Percentiles rank a stretch among this genome's conserved stretches.
These are phyloP conservation scores for Nissolia schottii DNA, from an alignment of 306 rosid genomes.

Conservation along the genomic window DNA sequence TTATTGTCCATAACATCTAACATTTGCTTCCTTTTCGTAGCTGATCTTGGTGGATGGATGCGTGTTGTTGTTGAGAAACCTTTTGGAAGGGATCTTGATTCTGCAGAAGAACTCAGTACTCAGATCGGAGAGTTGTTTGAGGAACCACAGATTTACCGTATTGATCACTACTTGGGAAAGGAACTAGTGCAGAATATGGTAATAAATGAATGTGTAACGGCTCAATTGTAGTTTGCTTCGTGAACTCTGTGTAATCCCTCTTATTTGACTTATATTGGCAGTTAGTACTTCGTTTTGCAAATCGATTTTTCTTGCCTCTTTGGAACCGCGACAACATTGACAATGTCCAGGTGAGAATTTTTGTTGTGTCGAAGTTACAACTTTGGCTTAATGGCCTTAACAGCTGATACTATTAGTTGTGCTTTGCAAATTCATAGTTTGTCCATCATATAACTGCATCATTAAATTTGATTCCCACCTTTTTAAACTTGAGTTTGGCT, in stretches of 20 bases:
- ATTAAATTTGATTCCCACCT: background rate
- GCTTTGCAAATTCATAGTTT: background rate
- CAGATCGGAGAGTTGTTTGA: constrained; percentile 77
- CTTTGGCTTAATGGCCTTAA: constrained; percentile 11
- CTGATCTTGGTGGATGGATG: constrained; percentile 87
- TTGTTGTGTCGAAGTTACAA: constrained; percentile 2
- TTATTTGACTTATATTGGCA: constrained; percentile 32
- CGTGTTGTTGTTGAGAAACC: constrained; percentile 94
- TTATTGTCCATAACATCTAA: background rate
- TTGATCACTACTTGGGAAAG: constrained; percentile 91
- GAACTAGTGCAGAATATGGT: constrained; percentile 90
- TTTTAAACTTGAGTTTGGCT: background rate
- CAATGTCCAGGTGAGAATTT: constrained; percentile 67
- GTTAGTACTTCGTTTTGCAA: constrained; percentile 92
- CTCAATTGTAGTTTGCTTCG: constrained; percentile 13
- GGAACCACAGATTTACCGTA: constrained; percentile 76
- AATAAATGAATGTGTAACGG: constrained; percentile 13
- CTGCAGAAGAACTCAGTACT: constrained; percentile 72
- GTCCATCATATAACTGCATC: constrained; percentile 7
- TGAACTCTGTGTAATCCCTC: constrained; percentile 24
- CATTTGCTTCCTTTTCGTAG: constrained; percentile 33
- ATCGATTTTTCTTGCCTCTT: constrained; percentile 74
- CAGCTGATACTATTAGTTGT: background rate
- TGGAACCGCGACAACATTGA: constrained; percentile 92
- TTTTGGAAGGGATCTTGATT: constrained; percentile 73